Conservation (phyloP, 2,329 filamentous ascomycete genomes). For the Epichloe uncinata region DNA sequence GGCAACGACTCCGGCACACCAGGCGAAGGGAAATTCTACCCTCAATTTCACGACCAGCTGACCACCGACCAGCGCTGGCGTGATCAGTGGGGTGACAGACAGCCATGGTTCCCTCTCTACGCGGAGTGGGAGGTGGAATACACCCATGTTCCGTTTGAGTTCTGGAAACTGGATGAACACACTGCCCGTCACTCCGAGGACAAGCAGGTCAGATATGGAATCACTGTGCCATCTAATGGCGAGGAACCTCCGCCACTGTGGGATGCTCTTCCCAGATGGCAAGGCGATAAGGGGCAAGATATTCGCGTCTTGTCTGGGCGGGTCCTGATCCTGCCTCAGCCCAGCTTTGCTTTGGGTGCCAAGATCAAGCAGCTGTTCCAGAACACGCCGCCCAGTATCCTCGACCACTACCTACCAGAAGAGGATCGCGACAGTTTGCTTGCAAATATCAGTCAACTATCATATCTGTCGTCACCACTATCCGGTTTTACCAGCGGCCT, state of each 20-base stretch:
- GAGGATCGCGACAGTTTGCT: slow-evolving; percentile 5
- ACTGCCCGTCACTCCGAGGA: too few species aligned
- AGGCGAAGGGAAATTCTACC: too few species aligned
- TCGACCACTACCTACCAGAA: slow-evolving; percentile 7
- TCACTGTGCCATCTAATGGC: too few species aligned
- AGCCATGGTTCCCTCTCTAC: slow-evolving; percentile 29
- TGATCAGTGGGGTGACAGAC: slow-evolving; percentile 19
- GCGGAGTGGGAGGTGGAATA: slow-evolving; percentile 32
- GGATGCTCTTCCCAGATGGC: too few species aligned
- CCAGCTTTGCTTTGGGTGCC: slow-evolving; percentile 19
- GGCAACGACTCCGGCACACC: too few species aligned
- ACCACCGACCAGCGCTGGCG: slow-evolving; percentile 8
- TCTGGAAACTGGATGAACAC: slow-evolving; percentile 18
- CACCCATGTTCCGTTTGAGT: slow-evolving; percentile 21
- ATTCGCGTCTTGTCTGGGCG: slow-evolving; percentile 21
- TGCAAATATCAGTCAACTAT: slow-evolving; percentile 4
- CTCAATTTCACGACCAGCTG: slow-evolving; percentile 1
- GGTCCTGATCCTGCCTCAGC: slow-evolving; percentile 26
- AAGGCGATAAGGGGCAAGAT: too few species aligned
- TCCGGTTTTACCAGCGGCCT: slow-evolving; percentile 19
- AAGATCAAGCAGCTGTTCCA: slow-evolving; percentile 22
- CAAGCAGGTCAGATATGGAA: too few species aligned
- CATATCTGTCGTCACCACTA: slow-evolving; percentile 18
- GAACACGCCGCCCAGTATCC: slow-evolving; percentile 12
- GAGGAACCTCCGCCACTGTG: too few species aligned